Evolutionary conservation across 805 yeast species (phyloP).

Genomic region (Saccharomycopsis sp.): DNA sequence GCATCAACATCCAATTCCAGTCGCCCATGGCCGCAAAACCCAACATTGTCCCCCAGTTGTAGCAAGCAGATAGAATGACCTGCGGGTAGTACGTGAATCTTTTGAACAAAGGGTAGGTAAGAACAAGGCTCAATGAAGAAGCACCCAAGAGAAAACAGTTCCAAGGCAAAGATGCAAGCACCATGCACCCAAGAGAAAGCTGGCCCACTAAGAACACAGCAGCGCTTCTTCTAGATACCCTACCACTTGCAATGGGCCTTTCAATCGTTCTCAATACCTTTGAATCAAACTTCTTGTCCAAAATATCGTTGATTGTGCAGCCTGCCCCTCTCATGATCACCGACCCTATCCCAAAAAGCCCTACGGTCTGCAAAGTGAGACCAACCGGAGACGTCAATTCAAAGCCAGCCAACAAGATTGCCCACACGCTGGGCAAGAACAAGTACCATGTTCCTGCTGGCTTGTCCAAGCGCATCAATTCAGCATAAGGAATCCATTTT

Average conservation of each 20-base stretch:
- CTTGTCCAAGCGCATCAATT: slow-evolving; percentile 81
- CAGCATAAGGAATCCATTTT: slow-evolving; percentile 80
- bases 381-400: slow-evolving; percentile 59
- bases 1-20: slow-evolving; percentile 65
- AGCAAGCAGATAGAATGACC: slow-evolving; percentile 66
- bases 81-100: slow-evolving; percentile 96
- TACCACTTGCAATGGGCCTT: slow-evolving; percentile 88
- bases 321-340: slow-evolving; percentile 96
- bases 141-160: slow-evolving; percentile 82
- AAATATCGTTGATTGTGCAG: slow-evolving; percentile 86
- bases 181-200: slow-evolving; percentile 60
- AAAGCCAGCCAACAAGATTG: slow-evolving; percentile 82
- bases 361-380: slow-evolving; percentile 51
- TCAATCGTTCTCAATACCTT: slow-evolving; percentile 82
- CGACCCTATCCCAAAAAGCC: slow-evolving; percentile 76
- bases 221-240: slow-evolving; percentile 67
- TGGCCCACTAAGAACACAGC: slow-evolving; percentile 63
- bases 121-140: slow-evolving; percentile 66
- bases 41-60: slow-evolving; percentile 88
- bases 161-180: slow-evolving; percentile 63
- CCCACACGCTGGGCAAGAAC: slow-evolving; percentile 84
- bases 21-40: slow-evolving; percentile 97
- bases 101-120: slow-evolving; percentile 86
- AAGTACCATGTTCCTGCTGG: slow-evolving; percentile 93
- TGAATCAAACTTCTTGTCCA: slow-evolving; percentile 74